Evolutionary conservation across 768 basidiomycete species (phyloP).

Genomic region (Collybia mongolica): DNA sequence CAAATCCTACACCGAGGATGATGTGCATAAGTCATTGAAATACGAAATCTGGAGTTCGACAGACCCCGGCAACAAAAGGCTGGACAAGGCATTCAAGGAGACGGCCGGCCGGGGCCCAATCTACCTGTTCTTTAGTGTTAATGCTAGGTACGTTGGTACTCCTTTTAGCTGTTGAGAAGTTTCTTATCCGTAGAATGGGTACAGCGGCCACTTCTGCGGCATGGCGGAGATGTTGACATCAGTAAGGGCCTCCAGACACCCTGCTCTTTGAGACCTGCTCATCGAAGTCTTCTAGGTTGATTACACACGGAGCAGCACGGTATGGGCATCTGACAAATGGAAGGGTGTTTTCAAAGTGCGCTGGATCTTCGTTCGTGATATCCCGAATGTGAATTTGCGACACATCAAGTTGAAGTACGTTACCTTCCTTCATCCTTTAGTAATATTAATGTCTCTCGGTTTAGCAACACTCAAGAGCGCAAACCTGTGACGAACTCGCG

Average conservation of each 20-base stretch:
- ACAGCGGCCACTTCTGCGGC: conserved; percentile 94
- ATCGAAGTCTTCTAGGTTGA: conserved; percentile 57
- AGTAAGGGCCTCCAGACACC: conserved; percentile 38
- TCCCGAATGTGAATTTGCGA: conserved; percentile 84
- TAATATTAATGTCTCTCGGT: conserved; percentile 14
- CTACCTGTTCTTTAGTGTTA: conserved; percentile 98
- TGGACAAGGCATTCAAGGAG: conserved; percentile 97
- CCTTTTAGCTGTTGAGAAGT: background rate
- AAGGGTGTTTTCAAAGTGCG: conserved; percentile 98
- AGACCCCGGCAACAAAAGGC: conserved; percentile 93
- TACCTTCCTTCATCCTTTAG: background rate
- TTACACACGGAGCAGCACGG: conserved; percentile 90
- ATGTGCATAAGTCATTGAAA: conserved; percentile 97
- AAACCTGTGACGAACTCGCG: conserved; percentile 98
- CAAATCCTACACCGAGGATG: conserved; percentile 98
- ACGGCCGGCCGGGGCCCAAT: conserved; percentile 90
- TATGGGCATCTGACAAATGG: conserved; percentile 99
- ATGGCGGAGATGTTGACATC: conserved; percentile 98
- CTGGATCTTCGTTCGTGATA: conserved; percentile 97
- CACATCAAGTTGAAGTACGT: conserved; percentile 83
- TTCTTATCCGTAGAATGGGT: conserved; percentile 4
- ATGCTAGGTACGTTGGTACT: conserved; percentile 60
- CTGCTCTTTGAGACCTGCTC: background rate
- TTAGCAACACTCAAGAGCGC: conserved; percentile 93
- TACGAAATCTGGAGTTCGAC: conserved; percentile 99